Percentiles rank a stretch among this genome's conserved stretches.
These are phyloP conservation scores for Rhododendron ovatum DNA, from an alignment of 148 eudicot genomes.

Conservation along the genomic window DNA sequence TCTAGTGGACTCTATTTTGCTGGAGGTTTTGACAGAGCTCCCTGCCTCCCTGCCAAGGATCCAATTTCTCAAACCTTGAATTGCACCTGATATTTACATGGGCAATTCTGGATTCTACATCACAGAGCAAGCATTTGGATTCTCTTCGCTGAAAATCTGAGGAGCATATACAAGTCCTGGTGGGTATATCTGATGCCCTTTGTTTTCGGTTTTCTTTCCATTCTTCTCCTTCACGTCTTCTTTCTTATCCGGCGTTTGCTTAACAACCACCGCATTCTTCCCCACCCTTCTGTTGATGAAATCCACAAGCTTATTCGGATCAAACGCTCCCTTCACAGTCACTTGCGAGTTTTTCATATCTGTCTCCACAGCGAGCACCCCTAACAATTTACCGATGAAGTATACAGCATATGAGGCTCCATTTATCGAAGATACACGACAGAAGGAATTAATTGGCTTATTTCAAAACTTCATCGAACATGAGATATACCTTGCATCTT, in stretches of 20 bases:
- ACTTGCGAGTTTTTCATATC: slow-evolving; percentile 34
- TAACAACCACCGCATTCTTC: slow-evolving; percentile 34
- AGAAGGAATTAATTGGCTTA: neutral
- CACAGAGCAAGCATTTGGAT: slow-evolving; percentile 32
- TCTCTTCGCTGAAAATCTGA: slow-evolving; percentile 44
- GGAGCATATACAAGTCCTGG: slow-evolving; percentile 21
- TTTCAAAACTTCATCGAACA: neutral
- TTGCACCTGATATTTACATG: neutral
- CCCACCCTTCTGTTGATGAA: slow-evolving; percentile 29
- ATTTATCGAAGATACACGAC: neutral
- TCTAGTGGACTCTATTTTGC: too few relatives aligned
- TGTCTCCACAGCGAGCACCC: slow-evolving; percentile 42
- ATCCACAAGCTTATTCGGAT: slow-evolving; percentile 32
- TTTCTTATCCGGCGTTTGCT: slow-evolving; percentile 10
- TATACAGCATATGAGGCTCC: too few relatives aligned
- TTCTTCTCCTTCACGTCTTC: neutral
- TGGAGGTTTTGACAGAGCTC: too few relatives aligned
- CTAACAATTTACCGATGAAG: slow-evolving; percentile 13
- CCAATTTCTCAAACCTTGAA: neutral
- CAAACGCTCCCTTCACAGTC: slow-evolving; percentile 45
- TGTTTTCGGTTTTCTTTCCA: neutral
- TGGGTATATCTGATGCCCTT: slow-evolving; percentile 4
- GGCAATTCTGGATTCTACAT: slow-evolving; percentile 23
- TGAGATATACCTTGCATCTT: slow-evolving; percentile 49
- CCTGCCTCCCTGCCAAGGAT: too few relatives aligned